phyloP scores from a whole-genome alignment of 345 rosid species.

The Ricinus communis region DNA sequence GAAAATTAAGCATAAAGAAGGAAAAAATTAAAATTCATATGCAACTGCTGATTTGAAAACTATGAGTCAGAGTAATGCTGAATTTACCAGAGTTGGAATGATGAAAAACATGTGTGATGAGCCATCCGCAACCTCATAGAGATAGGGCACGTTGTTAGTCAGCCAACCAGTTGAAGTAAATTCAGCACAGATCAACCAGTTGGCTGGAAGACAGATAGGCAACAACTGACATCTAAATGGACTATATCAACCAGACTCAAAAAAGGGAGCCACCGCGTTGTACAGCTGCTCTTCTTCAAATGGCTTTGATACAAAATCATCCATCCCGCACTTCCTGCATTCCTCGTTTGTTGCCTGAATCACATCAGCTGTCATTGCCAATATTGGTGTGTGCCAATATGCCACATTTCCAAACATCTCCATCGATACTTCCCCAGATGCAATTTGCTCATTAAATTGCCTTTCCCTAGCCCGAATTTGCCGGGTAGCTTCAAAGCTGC shows the following conservation, averaged over 20 bases:
- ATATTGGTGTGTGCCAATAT: constrained; percentile 69
- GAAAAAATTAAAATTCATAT: neutral
- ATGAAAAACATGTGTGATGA: neutral
- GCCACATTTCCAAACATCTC: constrained; percentile 42
- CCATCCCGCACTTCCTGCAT: constrained; percentile 84
- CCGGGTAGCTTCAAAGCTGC: constrained; percentile 86
- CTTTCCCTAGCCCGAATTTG: constrained; percentile 59
- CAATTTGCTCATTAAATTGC: constrained; percentile 50
- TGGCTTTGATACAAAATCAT: constrained; percentile 80
- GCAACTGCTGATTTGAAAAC: neutral
- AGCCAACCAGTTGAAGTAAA: constrained; percentile 20
- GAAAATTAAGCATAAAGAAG: neutral
- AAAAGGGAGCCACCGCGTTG: constrained; percentile 66
- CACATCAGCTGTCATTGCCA: constrained; percentile 96
- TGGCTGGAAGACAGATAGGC: constrained; percentile 20
- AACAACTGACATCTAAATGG: constrained; percentile 16
- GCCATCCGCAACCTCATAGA: neutral
- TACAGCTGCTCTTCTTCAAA: constrained; percentile 83
- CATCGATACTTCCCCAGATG: constrained; percentile 46
- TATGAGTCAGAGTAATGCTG: neutral
- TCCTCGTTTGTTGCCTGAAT: constrained; percentile 73
- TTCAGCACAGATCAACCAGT: constrained; percentile 16
- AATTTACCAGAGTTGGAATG: constrained; percentile 17
- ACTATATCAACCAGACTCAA: constrained; percentile 42
- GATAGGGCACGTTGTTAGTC: constrained; percentile 19